Evolutionary conservation across 2,329 filamentous ascomycete genomes (phyloP).

Genomic region (Trichoderma cornu-damae): DNA sequence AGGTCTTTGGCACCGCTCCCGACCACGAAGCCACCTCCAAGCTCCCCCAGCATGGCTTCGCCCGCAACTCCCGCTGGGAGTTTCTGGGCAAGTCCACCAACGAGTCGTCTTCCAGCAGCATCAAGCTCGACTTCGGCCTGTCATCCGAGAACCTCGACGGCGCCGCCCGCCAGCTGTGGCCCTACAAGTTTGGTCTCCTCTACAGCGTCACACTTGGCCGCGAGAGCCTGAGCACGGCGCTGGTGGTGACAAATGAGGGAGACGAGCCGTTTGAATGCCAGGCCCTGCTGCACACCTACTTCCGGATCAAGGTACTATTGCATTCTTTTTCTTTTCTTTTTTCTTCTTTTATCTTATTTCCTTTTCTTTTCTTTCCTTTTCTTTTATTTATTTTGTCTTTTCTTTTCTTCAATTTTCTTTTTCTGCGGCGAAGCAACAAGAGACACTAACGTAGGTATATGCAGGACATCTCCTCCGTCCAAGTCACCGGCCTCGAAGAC

Average conservation of each 20-base stretch:
- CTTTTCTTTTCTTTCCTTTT: too few species aligned
- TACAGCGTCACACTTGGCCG: conserved; percentile 85
- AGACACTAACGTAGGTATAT: neutral
- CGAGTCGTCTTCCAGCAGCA: conserved; percentile 52
- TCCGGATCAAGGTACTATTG: conserved; percentile 65
- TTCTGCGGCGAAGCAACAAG: too few species aligned
- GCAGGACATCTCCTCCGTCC: conserved; percentile 72
- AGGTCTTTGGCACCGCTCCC: conserved; percentile 83
- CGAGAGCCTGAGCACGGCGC: conserved; percentile 68
- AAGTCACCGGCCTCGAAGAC: conserved; percentile 69
- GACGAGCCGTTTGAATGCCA: conserved; percentile 82
- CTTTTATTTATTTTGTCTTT: too few species aligned
- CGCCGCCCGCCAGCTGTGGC: conserved; percentile 68
- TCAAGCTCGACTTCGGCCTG: conserved; percentile 95
- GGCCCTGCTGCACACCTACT: conserved; percentile 85
- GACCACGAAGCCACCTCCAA: conserved; percentile 69
- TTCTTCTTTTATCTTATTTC: too few species aligned
- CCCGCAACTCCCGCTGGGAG: conserved; percentile 85
- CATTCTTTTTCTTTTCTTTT: neutral
- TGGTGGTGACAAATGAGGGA: conserved; percentile 87
- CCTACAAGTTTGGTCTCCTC: conserved; percentile 79
- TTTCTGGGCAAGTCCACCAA: conserved; percentile 76
- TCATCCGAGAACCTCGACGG: conserved; percentile 66
- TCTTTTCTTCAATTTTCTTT: too few species aligned
- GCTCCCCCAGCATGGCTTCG: conserved; percentile 92